Evolutionary conservation across 257 asterid species (phyloP), one percentile per base, ranked within the genome.

Genomic region (Thymus quinquecostatus): DNA sequence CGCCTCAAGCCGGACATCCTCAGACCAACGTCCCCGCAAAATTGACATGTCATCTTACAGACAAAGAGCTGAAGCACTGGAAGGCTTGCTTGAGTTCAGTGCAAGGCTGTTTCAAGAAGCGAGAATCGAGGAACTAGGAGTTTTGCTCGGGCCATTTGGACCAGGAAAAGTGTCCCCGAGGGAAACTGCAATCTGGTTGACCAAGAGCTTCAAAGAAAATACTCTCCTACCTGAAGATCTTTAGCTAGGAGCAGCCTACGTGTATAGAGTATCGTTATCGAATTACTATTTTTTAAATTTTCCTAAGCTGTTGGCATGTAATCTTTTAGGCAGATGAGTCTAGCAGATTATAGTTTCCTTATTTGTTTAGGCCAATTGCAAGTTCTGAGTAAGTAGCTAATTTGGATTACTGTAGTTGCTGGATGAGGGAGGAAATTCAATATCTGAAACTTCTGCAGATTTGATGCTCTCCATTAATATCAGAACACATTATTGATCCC

Each of bases 161-260:
- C 95, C 88, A 2, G 95, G 88, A 43, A 91, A 91, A 78, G 97
- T 86, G 64, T 91, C 97, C 68, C 96, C 97, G 2, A 83, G 96
- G 84, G 97, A 91, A 91, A 91, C 97, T 59, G 95, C 97, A 21
- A 91, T 91, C 74, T 89, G 97, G 97, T 69, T 92, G 88, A 69
- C 96, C 51, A 92, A 92, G 87, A 89, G 95, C 83, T 83, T 92
- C 82, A 92, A 89, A 78, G 96, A 83, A 79, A 92, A 86, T 64
- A 79, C 87, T 10, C 68, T 79, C 44, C 83, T 78, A 64, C 86
- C 84, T 14, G 97, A 86, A 67, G 86, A 79, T 61, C 36, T 74
- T 27, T 36, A 49, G 61, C 59, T 27, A 70, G 62, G 78, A 73
- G 75, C 59, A 58, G 64, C 44, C 71, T 72, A 69, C 61, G 41